These are phyloP conservation scores for Rhodamnia argentea DNA, from an alignment of 345 rosid species.

Conservation along the genomic window DNA sequence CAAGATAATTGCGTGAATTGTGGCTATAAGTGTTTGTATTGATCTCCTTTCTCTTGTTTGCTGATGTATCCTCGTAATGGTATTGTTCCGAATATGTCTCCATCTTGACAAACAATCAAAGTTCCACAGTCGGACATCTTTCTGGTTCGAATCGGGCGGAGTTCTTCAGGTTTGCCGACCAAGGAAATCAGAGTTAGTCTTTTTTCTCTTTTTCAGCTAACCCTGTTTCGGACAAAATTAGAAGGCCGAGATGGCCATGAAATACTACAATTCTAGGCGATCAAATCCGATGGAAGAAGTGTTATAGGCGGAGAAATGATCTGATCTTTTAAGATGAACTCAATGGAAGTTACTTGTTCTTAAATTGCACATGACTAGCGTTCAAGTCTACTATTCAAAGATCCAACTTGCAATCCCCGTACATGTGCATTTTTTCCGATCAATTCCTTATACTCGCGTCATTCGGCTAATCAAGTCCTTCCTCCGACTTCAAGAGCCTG, in stretches of 20 bases:
- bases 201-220: background rate
- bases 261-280: background rate
- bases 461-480: background rate
- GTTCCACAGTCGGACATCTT: background rate
- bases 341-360: background rate
- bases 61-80: background rate
- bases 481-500: background rate
- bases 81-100: too few relatives aligned
- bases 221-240: background rate
- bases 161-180: background rate
- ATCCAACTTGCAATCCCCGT: background rate
- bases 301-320: background rate
- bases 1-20: background rate
- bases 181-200: background rate
- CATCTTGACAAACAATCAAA: background rate
- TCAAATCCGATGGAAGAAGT: background rate
- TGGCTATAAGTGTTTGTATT: background rate
- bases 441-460: background rate
- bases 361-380: background rate
- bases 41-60: background rate
- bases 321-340: background rate
- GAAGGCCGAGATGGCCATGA: background rate
- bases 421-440: background rate
- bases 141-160: background rate
- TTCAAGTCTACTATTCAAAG: background rate